Base-by-base conservation (phyloP, 352 stramenopile species). In the Halophytophthora batemanensis region DNA sequence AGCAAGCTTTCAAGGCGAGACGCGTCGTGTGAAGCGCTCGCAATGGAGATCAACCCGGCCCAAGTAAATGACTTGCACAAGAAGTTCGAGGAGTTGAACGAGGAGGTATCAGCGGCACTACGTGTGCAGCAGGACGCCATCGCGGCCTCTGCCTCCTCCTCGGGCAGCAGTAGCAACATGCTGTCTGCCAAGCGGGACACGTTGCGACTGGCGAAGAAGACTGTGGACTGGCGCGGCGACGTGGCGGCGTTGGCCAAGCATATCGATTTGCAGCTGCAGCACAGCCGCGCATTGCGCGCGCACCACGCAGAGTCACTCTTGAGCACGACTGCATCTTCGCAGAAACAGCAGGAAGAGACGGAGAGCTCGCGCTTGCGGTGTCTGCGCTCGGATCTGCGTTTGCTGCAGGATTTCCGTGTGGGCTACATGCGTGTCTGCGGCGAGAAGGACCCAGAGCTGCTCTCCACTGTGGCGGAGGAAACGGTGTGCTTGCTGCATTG, bases 31-130 rank as follows among this genome's bases (percentile, higher is more conserved):
- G 36, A 17, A 42, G 15, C 36, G 15, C 1, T 19, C 8, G 40
- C 23, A 25, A 86, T 82, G 67, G 73, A 84, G 49, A 62, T 58
- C 17, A 74, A 57, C 34, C 62, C 64, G n/a, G 8, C 56, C 14
- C 77, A 87, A 57, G 74, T 73, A 45, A 69, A 76, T 22, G 76
- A 86, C 50, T 68, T 91, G 29, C 69, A 87, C 67, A 78, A 77
- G 40, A 89, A 89, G 53, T 87, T 91, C 34, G 61, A 88, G 37
- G 70, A 69, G 8, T 48, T 89, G 21, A 91, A 89, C 37, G 81
- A 91, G 23, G 77, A 89, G 53, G 74, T 89, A 36, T 57, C 56
- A 3, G 64, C 65, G 13, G 74, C 76, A 1, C 70, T 91, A 5
- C 64, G 55, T 3, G 66, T 67, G 6, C 77, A 89, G 38, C 70